These are phyloP conservation scores for Diversispora eburnea DNA, from an alignment of 192 early-diverging fungal genomes.

Conservation along the genomic window DNA sequence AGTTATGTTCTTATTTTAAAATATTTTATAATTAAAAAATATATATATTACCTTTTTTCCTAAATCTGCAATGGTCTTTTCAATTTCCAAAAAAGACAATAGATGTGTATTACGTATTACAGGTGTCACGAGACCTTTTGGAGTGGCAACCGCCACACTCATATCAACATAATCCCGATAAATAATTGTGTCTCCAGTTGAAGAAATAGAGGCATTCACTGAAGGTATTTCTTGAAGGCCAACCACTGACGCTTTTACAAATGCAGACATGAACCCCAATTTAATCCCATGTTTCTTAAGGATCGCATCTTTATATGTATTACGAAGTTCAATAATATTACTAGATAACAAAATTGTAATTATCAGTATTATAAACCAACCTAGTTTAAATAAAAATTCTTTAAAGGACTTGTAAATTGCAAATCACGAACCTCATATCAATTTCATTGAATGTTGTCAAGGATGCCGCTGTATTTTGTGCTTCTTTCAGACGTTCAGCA, in stretches of 20 bases:
- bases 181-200: constrained; percentile 73
- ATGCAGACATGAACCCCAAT: constrained; percentile 98
- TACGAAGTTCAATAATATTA: constrained; percentile 87
- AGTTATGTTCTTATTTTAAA: background rate
- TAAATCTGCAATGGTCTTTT: constrained; percentile 85
- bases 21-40: background rate
- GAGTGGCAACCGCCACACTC: constrained; percentile 94
- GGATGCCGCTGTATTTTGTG: constrained; percentile 93
- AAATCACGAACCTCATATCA: constrained; percentile 69
- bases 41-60: constrained; percentile 63
- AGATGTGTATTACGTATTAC: constrained; percentile 91
- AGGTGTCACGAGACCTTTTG: constrained; percentile 98
- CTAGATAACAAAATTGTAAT: constrained; percentile 33
- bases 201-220: constrained; percentile 88
- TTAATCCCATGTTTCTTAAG: constrained; percentile 93
- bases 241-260: constrained; percentile 84
- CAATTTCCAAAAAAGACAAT: constrained; percentile 79
- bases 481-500: constrained; percentile 91
- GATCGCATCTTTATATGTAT: constrained; percentile 91
- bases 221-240: constrained; percentile 89
- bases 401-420: no score
- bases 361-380: background rate
- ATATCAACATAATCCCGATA: constrained; percentile 96
- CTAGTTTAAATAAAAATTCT: background rate
- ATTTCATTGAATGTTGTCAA: constrained; percentile 99